Evolutionary conservation across 2,329 filamentous ascomycete species (phyloP), one percentile per base, ranked within the genome.

Genomic region (Sphaerulina musiva): DNA sequence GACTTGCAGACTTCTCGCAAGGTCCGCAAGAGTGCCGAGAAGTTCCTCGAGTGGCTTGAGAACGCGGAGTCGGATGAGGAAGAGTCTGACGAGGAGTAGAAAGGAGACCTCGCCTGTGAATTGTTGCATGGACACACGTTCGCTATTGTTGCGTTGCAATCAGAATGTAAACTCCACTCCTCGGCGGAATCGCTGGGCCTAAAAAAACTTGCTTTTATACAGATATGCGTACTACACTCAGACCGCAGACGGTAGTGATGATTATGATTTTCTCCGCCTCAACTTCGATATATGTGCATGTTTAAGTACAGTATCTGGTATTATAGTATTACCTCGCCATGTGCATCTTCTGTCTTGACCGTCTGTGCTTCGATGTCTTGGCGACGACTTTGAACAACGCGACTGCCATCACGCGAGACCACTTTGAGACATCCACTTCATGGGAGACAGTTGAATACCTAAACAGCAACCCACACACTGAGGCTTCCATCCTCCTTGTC

Each of bases 21-120:
- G 80, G 90, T 97, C 59, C 89, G 91, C 76, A 92, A 95, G 79
- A 87, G 89, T 62, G 90, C 93, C 51, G 87, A 95, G 78, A 85
- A 88, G 61, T 98, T 98, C 81, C 80, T 96, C 68, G 87, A 84
- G 66, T 97, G 91, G 92, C 89, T 97, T 55, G 83, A 89, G 59
- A 64, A 59, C 26, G 64, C 64, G 10, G 64, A 66, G 56, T 61
- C 58, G 32, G 64, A 66, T 17, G 64, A 65, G 14, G 59, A 62
- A 20, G 64, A 65, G n/a, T 62, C 64, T 31, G 62, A 65, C 36
- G 57, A 62, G 8, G 54, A 56, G 54, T 56, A 51, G 38, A 29
- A 12, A 29, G 40, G 29, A 29, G 26, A 23, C 9, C 7, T 32
- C 36, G 7, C 48, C 42, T 32, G 41, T n/a, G 11, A 39, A 6